Base-by-base conservation (phyloP, 257 asterid species). In the Petunia axillaris region DNA sequence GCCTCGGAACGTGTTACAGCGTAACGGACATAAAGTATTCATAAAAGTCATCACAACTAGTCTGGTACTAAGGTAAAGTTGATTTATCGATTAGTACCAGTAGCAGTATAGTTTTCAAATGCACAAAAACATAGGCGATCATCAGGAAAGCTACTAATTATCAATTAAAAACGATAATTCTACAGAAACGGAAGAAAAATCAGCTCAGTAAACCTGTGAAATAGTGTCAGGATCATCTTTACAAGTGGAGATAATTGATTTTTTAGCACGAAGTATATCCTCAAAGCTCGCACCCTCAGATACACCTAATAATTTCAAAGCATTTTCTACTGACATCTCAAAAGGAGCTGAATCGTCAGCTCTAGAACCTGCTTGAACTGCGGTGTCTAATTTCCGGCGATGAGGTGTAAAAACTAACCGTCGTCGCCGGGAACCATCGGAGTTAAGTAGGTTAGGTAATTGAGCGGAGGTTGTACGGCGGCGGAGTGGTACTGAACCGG, bases 291-390 rank as follows among this genome's bases (percentile, higher is more conserved):
- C 98, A 8, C 98, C 98, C 79, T 93, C 97, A 0, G 97, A 84
- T 1, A 96, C 92, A 40, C 99, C 99, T 83, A 96, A 80, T 35
- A 96, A 85, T 80, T 91, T 91, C 81, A 94, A 88, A 35, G 99
- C 99, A 89, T 77, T 94, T 93, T 96, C 99, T 76, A 94, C 89
- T 5, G 99, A 90, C 99, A 96, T 96, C 90, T 96, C 99, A 82
- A 81, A 96, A 53, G 96, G 91, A 82, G 89, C 97, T n/a, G 97
- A 90, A 85, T 96, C 99, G 14, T 96, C 99, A 38, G 99, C 99
- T 79, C 98, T 87, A 15, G 97, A 96, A 62, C 98, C 91, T 50
- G 99, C 97, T 83, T 78, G 87, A 39, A 87, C 84, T 58, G 90
- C 87, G 76, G 94, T 80, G 25, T 88, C 87, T 52, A 87, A 55